These are phyloP conservation scores for Acaromyces ingoldii DNA, from an alignment of 1,284 basidiomycete species.

Conservation along the genomic window DNA sequence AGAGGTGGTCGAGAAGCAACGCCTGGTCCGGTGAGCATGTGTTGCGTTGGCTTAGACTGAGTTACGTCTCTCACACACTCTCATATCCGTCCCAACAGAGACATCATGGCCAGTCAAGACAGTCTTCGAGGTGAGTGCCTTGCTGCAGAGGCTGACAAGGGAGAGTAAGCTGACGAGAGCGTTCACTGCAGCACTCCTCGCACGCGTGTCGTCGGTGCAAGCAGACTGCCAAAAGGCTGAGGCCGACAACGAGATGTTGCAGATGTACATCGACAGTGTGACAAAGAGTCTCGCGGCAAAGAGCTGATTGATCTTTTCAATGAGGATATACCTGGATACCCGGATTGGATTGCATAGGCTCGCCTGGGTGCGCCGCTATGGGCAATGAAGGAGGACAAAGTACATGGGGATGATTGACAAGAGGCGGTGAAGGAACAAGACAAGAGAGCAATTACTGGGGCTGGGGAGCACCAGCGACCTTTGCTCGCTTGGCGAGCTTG, in stretches of 20 bases:
- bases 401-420: too few relatives aligned
- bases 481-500: conserved; percentile 90
- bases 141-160: not conserved
- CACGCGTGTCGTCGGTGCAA: conserved; percentile 36
- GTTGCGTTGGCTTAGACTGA: not conserved
- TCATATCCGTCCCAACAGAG: conserved; percentile 12
- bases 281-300: conserved; percentile 50
- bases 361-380: too few relatives aligned
- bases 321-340: not conserved
- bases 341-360: too few relatives aligned
- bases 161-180: not conserved
- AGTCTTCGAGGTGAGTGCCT: conserved; percentile 23
- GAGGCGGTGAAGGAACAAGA: too few relatives aligned
- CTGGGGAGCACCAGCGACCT: conserved; percentile 80
- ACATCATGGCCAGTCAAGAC: conserved; percentile 41
- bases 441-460: too few relatives aligned
- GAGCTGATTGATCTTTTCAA: too few relatives aligned
- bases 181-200: conserved; percentile 24
- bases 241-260: conserved; percentile 49
- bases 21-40: conserved; percentile 35
- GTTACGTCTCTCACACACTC: not conserved
- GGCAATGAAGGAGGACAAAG: too few relatives aligned
- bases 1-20: conserved; percentile 50
- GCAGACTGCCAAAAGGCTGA: conserved; percentile 46
- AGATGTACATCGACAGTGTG: conserved; percentile 49